Conservation (phyloP, 2,329 filamentous ascomycete genomes). For the Raffaelea albimanens region DNA sequence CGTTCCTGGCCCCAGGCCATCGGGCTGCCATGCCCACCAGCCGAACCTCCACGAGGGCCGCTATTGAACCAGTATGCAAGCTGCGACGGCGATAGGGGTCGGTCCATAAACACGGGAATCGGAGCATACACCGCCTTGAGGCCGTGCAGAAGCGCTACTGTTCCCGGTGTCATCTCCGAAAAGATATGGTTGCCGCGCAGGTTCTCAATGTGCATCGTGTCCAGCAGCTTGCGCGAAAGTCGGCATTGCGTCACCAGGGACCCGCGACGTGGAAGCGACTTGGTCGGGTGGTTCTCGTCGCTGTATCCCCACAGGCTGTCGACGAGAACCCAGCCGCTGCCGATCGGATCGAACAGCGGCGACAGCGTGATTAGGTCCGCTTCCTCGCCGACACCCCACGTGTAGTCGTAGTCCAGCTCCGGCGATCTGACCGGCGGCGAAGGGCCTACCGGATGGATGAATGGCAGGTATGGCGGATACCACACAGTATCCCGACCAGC, state of each 20-base stretch:
- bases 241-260: constrained; percentile 73
- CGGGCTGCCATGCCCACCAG: constrained; percentile 42
- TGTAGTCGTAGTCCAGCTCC: constrained; percentile 16
- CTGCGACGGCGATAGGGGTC: constrained; percentile 52
- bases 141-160: constrained; percentile 65
- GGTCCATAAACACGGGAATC: constrained; percentile 72
- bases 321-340: constrained; percentile 64
- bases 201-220: constrained; percentile 72
- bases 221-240: constrained; percentile 59
- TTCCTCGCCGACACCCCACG: constrained; percentile 22
- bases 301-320: constrained; percentile 60
- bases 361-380: constrained; percentile 45
- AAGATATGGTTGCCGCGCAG: constrained; percentile 65
- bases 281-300: constrained; percentile 35
- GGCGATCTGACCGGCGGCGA: constrained; percentile 15
- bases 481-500: constrained; percentile 51
- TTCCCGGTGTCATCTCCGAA: constrained; percentile 71
- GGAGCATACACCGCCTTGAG: constrained; percentile 71
- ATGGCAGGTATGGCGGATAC: constrained; percentile 53
- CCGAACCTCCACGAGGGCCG: constrained; percentile 40
- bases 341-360: constrained; percentile 68
- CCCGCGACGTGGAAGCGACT: constrained; percentile 58
- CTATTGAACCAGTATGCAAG: constrained; percentile 52
- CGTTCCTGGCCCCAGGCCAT: constrained; percentile 52
- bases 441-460: constrained; percentile 51